Evolutionary conservation across 2,329 filamentous ascomycete genomes (phyloP).

Genomic region (Plenodomus biglobosus): DNA sequence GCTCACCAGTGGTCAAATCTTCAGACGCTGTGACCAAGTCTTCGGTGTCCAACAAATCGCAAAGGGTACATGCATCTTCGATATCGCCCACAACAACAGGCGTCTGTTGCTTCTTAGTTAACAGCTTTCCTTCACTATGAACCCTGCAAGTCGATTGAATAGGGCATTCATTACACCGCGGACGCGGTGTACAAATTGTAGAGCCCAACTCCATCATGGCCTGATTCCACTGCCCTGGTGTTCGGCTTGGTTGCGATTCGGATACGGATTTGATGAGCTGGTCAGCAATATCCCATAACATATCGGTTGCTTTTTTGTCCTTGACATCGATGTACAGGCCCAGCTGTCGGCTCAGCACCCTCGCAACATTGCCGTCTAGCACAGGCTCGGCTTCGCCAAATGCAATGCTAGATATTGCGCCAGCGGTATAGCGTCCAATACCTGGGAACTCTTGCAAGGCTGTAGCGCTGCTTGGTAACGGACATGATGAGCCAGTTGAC

Average conservation of each 20-base stretch:
- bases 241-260: constrained; percentile 35
- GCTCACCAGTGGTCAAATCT: constrained; percentile 18
- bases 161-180: constrained; percentile 52
- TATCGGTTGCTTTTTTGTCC: constrained; percentile 55
- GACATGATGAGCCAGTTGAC: constrained; percentile 43
- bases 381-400: constrained; percentile 62
- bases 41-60: constrained; percentile 34
- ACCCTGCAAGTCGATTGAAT: constrained; percentile 36
- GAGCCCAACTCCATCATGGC: constrained; percentile 67
- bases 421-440: constrained; percentile 64
- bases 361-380: constrained; percentile 65
- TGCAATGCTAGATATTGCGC: constrained; percentile 64
- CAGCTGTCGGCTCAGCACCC: constrained; percentile 63
- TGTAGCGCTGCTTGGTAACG: constrained; percentile 53
- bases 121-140: constrained; percentile 34
- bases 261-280: constrained; percentile 58
- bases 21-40: constrained; percentile 27
- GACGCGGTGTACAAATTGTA: constrained; percentile 62
- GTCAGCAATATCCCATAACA: constrained; percentile 62
- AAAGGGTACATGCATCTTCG: constrained; percentile 36
- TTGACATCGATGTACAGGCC: constrained; percentile 61
- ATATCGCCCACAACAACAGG: constrained; percentile 23
- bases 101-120: constrained; percentile 18
- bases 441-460: constrained; percentile 58
- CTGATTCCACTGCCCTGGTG: constrained; percentile 64